Evolutionary conservation across 345 rosid species (phyloP).

Genomic region (Bruguiera sexangula): DNA sequence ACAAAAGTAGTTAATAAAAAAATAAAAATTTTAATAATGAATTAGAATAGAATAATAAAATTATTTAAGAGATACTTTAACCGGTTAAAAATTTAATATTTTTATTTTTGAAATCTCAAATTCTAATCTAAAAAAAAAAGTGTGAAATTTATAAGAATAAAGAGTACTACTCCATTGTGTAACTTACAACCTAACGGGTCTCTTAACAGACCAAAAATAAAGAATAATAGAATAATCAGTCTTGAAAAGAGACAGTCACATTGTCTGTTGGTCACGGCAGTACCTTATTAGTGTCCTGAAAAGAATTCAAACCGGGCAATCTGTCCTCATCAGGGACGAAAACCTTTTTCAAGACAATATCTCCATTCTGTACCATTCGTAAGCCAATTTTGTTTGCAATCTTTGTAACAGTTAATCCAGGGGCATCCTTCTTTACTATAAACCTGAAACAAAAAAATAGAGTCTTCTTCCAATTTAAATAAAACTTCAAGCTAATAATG

Average conservation of each 20-base stretch:
- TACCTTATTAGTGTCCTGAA: constrained; percentile 91
- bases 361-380: constrained; percentile 96
- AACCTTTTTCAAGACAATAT: constrained; percentile 67
- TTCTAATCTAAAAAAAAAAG: too few species aligned
- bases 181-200: too few species aligned
- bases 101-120: not conserved
- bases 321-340: constrained; percentile 88
- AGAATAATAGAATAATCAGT: not conserved
- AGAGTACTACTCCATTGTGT: too few species aligned
- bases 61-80: too few species aligned
- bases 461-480: not conserved
- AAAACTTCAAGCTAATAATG: constrained; percentile 1
- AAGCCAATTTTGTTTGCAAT: constrained; percentile 90
- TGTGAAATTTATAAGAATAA: too few species aligned
- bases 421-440: constrained; percentile 82
- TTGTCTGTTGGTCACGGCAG: constrained; percentile 1
- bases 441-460: constrained; percentile 52
- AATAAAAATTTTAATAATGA: too few species aligned
- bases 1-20: too few species aligned
- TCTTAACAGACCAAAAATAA: not conserved
- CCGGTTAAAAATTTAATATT: not conserved
- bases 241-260: not conserved
- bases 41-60: not conserved
- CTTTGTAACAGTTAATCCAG: constrained; percentile 79
- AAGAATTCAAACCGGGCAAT: constrained; percentile 83